Evolutionary conservation across 768 basidiomycete genomes (phyloP).

Genomic region (Russula sp.): DNA sequence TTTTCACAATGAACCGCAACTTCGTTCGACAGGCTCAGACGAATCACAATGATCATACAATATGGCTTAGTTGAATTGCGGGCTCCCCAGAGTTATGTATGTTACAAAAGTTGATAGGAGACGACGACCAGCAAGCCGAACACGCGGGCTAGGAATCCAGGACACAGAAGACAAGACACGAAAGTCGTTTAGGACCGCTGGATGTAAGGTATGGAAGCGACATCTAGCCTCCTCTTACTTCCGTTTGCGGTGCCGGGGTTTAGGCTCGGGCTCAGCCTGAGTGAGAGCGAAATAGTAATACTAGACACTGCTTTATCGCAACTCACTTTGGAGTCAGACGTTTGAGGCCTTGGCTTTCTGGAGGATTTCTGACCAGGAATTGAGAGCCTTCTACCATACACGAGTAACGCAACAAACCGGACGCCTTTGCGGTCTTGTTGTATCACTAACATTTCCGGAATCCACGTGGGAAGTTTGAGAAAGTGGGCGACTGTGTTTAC

Average conservation of each 20-base stretch:
- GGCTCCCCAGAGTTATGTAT: background rate
- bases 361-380: slow-evolving; percentile 5
- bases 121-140: background rate
- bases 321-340: slow-evolving; percentile 13
- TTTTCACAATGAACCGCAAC: background rate
- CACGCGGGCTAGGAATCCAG: slow-evolving; percentile 1
- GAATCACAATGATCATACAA: background rate
- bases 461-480: slow-evolving; percentile 30
- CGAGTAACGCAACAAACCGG: slow-evolving; percentile 4
- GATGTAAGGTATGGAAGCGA: background rate
- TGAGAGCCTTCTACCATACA: background rate
- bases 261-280: slow-evolving; percentile 13
- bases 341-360: background rate
- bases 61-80: background rate
- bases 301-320: background rate
- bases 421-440: slow-evolving; percentile 6
- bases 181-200: background rate
- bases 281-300: background rate
- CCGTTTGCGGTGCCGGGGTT: slow-evolving; percentile 15
- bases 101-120: background rate
- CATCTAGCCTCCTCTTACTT: background rate
- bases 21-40: background rate
- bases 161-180: background rate
- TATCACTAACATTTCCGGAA: background rate
- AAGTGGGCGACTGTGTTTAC: slow-evolving; percentile 21